Evolutionary conservation across 495 filamentous ascomycete genomes (phyloP), one percentile per base, ranked within the genome.

Genomic region (Penicillium waksmanii): DNA sequence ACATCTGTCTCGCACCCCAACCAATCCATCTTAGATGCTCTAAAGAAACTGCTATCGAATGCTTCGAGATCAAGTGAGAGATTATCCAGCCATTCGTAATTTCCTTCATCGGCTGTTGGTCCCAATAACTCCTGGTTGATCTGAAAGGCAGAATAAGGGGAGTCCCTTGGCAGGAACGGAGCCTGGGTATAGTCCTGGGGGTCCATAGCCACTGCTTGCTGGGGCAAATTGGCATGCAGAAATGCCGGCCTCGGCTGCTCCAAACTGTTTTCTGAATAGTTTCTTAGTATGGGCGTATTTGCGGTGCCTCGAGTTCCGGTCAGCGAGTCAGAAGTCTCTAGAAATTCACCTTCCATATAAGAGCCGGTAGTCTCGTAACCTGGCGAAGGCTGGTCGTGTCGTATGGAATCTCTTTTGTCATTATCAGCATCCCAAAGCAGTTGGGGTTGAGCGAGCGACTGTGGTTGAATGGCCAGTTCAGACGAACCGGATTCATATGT

Each of bases 1-100:
- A 25, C 44, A 47, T 19, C 17, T 38, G 44, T 47, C 2, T 47
- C 44, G 17, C 44, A 23, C 15, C 44, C 44, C 17, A 47, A 7
- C 44, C 44, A 47, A 25, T 47, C 44, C 44, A 47, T 47, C 21
- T 17, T 47, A 15, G 44, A 47, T 47, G 44, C 44, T 47, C 44
- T 47, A 25, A 47, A 47, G 11, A 47, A 15, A 17, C 21, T 47
- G 21, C 44, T 19, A 25, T 47, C 44, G 17, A 47, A 47, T 3
- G 13, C 44, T 25, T 47, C 44, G 7, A 47, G 44, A 17, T 47
- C 44, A 2, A 47, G 21, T 3, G 44, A 47, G 17, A 47, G 13
- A 47, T 19, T 6, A 1, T 47, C 44, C 44, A 47, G 21, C 44
- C 44, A 47, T 47, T 19, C 17, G 17, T 19, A 19, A 7, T 23